Evolutionary conservation across 148 eudicot genomes (phyloP).

Genomic region (Drosera capensis): DNA sequence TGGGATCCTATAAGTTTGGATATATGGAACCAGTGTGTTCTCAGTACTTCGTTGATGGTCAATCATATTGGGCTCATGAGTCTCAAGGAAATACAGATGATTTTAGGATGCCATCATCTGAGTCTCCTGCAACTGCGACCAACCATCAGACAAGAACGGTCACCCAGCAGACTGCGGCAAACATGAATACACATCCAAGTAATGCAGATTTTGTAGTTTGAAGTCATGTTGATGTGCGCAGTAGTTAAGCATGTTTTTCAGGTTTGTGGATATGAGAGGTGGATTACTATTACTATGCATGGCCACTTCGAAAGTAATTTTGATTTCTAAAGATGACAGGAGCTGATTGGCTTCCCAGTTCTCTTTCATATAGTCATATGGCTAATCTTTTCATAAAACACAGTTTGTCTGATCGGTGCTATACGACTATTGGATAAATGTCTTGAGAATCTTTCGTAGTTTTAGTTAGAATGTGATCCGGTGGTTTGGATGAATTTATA

Average conservation of each 20-base stretch:
- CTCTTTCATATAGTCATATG: no score
- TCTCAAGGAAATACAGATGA: conserved; percentile 26
- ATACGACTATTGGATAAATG: no score
- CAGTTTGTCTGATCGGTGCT: no score
- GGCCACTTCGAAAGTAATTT: no score
- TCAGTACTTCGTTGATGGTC: conserved; percentile 48
- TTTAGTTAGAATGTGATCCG: no score
- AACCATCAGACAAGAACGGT: conserved; percentile 27
- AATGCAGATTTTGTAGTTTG: conserved; percentile 49
- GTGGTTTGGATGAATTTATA: no score
- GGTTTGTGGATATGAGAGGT: background rate
- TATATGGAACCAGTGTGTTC: conserved; percentile 52
- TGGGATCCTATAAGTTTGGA: conserved; percentile 65
- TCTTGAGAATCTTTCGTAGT: no score
- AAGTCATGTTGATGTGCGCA: background rate
- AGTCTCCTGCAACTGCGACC: conserved; percentile 21
- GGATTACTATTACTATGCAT: no score
- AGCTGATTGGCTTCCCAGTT: no score
- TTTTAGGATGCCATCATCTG: conserved; percentile 28
- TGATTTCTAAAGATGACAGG: no score
- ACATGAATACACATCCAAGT: conserved; percentile 16
- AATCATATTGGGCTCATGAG: conserved; percentile 35
- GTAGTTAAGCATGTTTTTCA: background rate
- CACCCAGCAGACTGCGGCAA: conserved; percentile 34
- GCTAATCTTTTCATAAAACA: no score